A percentile compares a stretch with the other conserved stretches of the same genome.
Conservation (phyloP, 495 filamentous ascomycete genomes). For the Penicillium mononematosum region DNA sequence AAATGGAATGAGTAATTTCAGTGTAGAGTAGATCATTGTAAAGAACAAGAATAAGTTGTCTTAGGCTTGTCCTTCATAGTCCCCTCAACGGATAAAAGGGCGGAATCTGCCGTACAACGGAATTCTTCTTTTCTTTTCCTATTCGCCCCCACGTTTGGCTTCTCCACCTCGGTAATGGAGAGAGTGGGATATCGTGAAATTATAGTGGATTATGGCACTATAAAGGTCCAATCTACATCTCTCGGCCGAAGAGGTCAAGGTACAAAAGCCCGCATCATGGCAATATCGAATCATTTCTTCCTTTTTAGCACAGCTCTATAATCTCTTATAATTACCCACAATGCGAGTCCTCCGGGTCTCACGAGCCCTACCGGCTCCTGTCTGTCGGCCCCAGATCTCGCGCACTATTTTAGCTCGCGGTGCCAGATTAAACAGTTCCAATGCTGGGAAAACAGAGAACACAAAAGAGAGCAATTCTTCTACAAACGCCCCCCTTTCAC, state of each 20-base stretch:
- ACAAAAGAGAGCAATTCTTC: constrained; percentile 14
- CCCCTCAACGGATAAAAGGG: too few relatives aligned
- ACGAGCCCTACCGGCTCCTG: constrained; percentile 33
- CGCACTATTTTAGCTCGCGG: constrained; percentile 11
- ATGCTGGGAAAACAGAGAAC: constrained; percentile 6
- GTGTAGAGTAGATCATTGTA: too few relatives aligned
- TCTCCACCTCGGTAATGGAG: background rate
- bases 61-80: too few relatives aligned
- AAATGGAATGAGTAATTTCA: too few relatives aligned
- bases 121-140: background rate
- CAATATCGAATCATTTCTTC: constrained; percentile 8
- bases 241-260: constrained; percentile 33
- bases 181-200: too few relatives aligned
- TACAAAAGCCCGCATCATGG: constrained; percentile 21
- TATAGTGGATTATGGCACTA: too few relatives aligned
- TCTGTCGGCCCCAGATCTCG: constrained; percentile 25
- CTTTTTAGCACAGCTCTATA: background rate
- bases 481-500: constrained; percentile 4
- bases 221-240: background rate
- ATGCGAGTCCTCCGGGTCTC: constrained; percentile 31
- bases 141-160: constrained; percentile 1
- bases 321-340: background rate
- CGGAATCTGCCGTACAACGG: background rate
- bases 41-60: too few relatives aligned
- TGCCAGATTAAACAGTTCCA: constrained; percentile 26